Evolutionary conservation across 129 eudicot genomes (phyloP), one percentile per base, ranked within the genome.

Genomic region (Helichrysum umbraculigerum): DNA sequence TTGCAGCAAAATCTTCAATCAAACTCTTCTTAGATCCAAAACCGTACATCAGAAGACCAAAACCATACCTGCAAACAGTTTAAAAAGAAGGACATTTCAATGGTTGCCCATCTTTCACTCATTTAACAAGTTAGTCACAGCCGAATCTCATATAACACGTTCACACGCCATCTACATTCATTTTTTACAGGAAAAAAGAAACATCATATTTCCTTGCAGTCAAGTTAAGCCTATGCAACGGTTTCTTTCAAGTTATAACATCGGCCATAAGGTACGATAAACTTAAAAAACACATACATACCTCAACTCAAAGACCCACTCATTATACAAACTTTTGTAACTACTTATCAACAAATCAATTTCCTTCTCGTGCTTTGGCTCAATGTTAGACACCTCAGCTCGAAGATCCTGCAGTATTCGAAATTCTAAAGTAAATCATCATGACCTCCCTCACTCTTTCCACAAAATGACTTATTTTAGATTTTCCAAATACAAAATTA

Each of bases 1-100:
- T 85, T 71, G 97, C 85, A 65, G 97, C 97, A 89, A 91, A 91
- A 81, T 95, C 96, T 83, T 95, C 97, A n/a, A 95, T 60, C 83
- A 95, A 81, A 4, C 66, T 84, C 82, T 91, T 95, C 85, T 95
- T 95, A 15, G 97, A 95, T 58, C 99, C 99, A 83, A 95, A 95
- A 17, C 99, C 97, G 47, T 95, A 95, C 87, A 95, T 87, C 81
- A 91, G 81, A 71, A 95, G 96, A 75, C 95, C 95, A 85, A 91
- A 94, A 58, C 96, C 96, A 76, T 87, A 83, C 88, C 97, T 94
- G 81, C 64, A 70, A 72, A 30, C 56, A 52, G 52, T 61, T 37
- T 3, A 68, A 22, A 3, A 83, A 44, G 64, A 34, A 64, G 25
- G 22, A 79, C n/a, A 50, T 20, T 60, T 21, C 7, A 76, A 77